phyloP scores from a whole-genome alignment of 345 rosid species.

The Salix dunnii region DNA sequence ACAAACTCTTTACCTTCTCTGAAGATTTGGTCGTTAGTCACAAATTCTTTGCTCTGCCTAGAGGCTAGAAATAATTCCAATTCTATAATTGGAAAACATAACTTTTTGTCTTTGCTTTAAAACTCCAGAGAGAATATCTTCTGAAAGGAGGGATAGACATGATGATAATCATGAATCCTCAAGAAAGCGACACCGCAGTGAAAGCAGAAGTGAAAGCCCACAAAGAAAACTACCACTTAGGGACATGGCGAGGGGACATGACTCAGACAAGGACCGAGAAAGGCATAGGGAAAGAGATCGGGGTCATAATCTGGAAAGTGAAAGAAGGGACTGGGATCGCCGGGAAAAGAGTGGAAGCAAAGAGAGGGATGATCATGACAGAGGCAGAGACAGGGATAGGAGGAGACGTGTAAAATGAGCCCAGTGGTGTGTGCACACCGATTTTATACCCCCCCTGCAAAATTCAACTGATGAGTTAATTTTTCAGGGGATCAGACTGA shows the following conservation, averaged over 20 bases:
- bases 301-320: constrained; percentile 42
- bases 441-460: neutral
- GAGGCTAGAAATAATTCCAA: neutral
- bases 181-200: constrained; percentile 72
- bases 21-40: neutral
- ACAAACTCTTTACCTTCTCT: neutral
- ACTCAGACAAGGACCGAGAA: constrained; percentile 39
- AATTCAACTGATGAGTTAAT: neutral
- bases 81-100: neutral
- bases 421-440: neutral
- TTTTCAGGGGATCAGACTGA: neutral
- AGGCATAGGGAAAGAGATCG: constrained; percentile 49
- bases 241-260: constrained; percentile 23
- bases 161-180: constrained; percentile 62
- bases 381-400: constrained; percentile 66
- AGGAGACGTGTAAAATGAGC: constrained; percentile 53
- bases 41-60: neutral
- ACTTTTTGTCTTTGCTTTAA: neutral
- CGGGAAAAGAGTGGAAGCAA: constrained; percentile 70
- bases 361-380: constrained; percentile 42
- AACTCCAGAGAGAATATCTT: constrained; percentile 51
- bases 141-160: constrained; percentile 62
- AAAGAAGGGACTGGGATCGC: constrained; percentile 47
- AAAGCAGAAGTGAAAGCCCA: constrained; percentile 68
- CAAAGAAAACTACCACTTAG: constrained; percentile 43